Percentiles rank a stretch among this genome's conserved stretches.
Evolutionary conservation across 306 rosid species (phyloP).

Genomic region (Rosa chinensis): DNA sequence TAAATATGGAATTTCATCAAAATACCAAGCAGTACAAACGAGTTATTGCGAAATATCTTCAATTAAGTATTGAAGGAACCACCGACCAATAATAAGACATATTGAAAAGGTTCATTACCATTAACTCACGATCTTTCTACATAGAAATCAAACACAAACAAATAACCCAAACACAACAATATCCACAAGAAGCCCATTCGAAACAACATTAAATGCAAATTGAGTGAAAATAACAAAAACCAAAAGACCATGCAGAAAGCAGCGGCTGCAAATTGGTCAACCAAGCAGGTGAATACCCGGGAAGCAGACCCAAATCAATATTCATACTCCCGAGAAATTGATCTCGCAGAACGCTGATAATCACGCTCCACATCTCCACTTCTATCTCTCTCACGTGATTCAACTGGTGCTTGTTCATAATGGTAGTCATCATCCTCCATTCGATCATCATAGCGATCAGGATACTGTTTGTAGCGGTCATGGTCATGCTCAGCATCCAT

Average conservation of each 20-base stretch:
- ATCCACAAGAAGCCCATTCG: background rate
- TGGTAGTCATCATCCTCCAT: slow-evolving; percentile 74
- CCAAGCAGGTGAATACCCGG: slow-evolving; percentile 4
- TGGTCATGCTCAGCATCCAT: slow-evolving; percentile 54
- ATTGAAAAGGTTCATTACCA: background rate
- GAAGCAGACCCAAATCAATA: slow-evolving; percentile 30
- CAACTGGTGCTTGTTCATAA: slow-evolving; percentile 53
- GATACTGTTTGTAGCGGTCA: slow-evolving; percentile 60
- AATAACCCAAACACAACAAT: background rate
- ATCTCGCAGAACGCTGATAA: slow-evolving; percentile 61
- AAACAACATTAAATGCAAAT: background rate
- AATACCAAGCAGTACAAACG: background rate
- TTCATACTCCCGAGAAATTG: slow-evolving; percentile 73
- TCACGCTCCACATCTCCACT: slow-evolving; percentile 61
- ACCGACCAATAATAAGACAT: background rate
- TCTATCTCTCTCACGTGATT: slow-evolving; percentile 67
- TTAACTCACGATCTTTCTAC: background rate
- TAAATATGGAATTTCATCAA: background rate
- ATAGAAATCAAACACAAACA: slow-evolving; percentile 5
- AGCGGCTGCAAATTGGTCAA: background rate
- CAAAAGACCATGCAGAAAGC: background rate
- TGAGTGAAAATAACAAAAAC: background rate
- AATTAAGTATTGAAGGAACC: background rate
- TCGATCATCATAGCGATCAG: slow-evolving; percentile 51
- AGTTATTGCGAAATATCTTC: background rate